Conservation (phyloP, 2,329 filamentous ascomycete genomes). For the Tolypocladium tropicale region DNA sequence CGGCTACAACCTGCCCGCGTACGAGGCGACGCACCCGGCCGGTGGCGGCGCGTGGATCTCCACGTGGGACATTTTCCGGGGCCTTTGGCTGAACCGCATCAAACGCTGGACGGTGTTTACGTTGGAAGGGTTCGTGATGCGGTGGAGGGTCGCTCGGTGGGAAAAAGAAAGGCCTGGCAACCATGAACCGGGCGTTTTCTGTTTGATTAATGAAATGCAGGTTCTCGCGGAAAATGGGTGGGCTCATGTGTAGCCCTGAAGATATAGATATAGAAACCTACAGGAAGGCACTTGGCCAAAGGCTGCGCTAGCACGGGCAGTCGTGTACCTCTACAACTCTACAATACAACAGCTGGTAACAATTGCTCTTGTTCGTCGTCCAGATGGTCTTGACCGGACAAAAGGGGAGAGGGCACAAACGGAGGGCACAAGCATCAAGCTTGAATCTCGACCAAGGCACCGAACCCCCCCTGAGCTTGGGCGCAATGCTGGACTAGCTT, state of each 20-base stretch:
- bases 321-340: too few relatives aligned
- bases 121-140: constrained; percentile 22
- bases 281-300: neutral
- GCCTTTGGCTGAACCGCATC: constrained; percentile 49
- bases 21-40: constrained; percentile 33
- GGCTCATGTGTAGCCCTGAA: constrained; percentile 36
- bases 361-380: too few relatives aligned
- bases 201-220: constrained; percentile 52
- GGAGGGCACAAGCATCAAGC: too few relatives aligned
- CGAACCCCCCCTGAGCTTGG: too few relatives aligned
- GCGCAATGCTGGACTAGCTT: too few relatives aligned
- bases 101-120: constrained; percentile 28
- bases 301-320: too few relatives aligned
- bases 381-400: too few relatives aligned
- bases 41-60: constrained; percentile 32
- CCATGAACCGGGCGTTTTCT: constrained; percentile 36
- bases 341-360: too few relatives aligned
- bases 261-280: too few relatives aligned
- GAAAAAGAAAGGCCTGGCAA: constrained; percentile 22
- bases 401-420: too few relatives aligned
- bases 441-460: too few relatives aligned
- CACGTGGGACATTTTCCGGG: constrained; percentile 34
- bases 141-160: constrained; percentile 27
- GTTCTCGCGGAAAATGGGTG: constrained; percentile 46
- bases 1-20: constrained; percentile 47